Conservation (phyloP, 140 eudicot genomes). For the Stevia rebaudiana region DNA sequence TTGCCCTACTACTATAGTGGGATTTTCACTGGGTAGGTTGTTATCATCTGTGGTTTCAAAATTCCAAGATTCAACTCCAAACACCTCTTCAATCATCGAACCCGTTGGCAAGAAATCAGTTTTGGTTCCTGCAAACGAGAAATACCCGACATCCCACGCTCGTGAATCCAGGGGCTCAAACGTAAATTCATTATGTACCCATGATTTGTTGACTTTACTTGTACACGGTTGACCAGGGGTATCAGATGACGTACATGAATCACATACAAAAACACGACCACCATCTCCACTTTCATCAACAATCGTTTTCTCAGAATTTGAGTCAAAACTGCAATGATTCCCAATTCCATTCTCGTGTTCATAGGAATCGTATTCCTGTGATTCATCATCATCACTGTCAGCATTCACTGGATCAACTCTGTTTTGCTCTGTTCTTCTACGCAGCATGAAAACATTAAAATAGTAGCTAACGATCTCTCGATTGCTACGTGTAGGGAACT, state of each 20-base stretch:
- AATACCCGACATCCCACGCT: constrained; percentile 51
- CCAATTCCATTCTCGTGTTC: constrained; percentile 13
- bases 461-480: constrained; percentile 60
- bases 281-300: constrained; percentile 25
- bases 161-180: constrained; percentile 39
- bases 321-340: constrained; percentile 22
- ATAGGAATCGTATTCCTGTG: constrained; percentile 35
- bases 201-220: constrained; percentile 15
- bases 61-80: constrained; percentile 49
- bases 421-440: constrained; percentile 60
- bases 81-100: constrained; percentile 68
- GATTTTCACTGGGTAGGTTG: too few species aligned
- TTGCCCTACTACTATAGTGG: too few species aligned
- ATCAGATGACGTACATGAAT: constrained; percentile 37
- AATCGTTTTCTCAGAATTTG: constrained; percentile 19
- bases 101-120: constrained; percentile 53
- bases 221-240: constrained; percentile 13
- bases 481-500: constrained; percentile 42
- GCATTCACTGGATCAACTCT: constrained; percentile 41
- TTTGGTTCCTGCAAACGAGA: constrained; percentile 32
- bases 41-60: constrained; percentile 26
- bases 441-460: constrained; percentile 64
- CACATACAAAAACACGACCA: constrained; percentile 28
- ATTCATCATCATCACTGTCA: constrained; percentile 77
- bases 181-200: constrained; percentile 26